Conservation (phyloP, 2,329 filamentous ascomycete species). For the Ceratocystis destructans region DNA sequence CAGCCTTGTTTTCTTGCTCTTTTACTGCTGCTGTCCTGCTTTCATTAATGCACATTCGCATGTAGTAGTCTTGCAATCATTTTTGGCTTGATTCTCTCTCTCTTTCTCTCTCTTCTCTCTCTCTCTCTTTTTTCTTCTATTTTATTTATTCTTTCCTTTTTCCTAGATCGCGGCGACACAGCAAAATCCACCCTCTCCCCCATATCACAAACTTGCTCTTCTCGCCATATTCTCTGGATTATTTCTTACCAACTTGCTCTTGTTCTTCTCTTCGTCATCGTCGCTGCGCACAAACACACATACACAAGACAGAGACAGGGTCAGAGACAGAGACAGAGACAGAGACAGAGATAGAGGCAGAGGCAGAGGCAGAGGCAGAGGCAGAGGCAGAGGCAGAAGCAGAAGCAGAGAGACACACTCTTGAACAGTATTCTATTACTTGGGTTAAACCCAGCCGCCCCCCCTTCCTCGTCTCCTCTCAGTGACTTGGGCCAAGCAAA, state of each 20-base stretch:
- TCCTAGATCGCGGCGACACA: not conserved
- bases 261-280: too few relatives aligned
- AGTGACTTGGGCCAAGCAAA: not conserved
- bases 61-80: not conserved
- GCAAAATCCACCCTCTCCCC: not conserved
- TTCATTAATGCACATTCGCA: too few relatives aligned
- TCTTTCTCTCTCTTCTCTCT: not conserved
- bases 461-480: not conserved
- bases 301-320: too few relatives aligned
- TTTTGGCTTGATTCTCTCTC: not conserved
- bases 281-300: too few relatives aligned
- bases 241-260: not conserved
- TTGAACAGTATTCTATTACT: not conserved
- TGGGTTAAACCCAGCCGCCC: not conserved
- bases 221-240: not conserved
- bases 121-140: not conserved
- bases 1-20: not conserved
- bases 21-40: too few relatives aligned
- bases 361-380: too few relatives aligned
- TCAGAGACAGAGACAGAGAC: too few relatives aligned
- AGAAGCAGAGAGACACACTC: not conserved
- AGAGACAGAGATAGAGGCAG: too few relatives aligned
- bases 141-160: not conserved
- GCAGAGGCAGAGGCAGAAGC: too few relatives aligned
- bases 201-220: too few relatives aligned